Evolutionary conservation across 805 yeast species (phyloP).

Genomic region (Isabelozyma rhagii): DNA sequence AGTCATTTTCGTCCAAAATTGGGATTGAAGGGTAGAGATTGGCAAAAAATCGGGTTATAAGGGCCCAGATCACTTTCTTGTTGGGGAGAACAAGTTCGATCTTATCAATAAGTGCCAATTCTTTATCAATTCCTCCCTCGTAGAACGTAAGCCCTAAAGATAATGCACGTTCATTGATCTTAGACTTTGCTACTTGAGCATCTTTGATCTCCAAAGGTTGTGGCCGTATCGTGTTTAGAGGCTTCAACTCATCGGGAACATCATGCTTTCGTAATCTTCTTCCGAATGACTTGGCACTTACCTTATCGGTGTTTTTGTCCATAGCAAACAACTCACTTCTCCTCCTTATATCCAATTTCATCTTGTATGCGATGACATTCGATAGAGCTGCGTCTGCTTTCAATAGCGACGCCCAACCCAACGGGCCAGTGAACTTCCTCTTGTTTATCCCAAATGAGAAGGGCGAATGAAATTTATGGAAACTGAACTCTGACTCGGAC

Average conservation of each 20-base stretch:
- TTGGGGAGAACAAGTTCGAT: slow-evolving; percentile 37
- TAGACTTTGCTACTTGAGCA: slow-evolving; percentile 1
- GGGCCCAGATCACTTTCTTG: slow-evolving; percentile 31
- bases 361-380: no score
- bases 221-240: background rate
- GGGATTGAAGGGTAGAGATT: slow-evolving; percentile 45
- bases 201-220: background rate
- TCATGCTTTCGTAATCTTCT: background rate
- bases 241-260: no score
- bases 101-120: slow-evolving; percentile 19
- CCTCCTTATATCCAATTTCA: no score
- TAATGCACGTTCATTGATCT: slow-evolving; percentile 12
- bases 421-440: no score
- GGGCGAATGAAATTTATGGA: no score
- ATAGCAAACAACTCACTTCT: no score
- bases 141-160: slow-evolving; percentile 25
- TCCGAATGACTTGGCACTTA: background rate
- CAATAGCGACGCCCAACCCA: no score
- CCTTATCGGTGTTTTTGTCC: no score
- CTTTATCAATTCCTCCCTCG: slow-evolving; percentile 25
- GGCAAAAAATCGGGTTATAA: slow-evolving; percentile 39
- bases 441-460: no score
- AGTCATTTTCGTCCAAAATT: slow-evolving; percentile 33
- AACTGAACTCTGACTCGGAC: no score
- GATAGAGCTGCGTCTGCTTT: no score